A percentile compares a stretch with the other conserved stretches of the same genome.
These are phyloP conservation scores for Brettanomyces sp. DNA, from an alignment of 805 yeast genomes.

Conservation along the genomic window DNA sequence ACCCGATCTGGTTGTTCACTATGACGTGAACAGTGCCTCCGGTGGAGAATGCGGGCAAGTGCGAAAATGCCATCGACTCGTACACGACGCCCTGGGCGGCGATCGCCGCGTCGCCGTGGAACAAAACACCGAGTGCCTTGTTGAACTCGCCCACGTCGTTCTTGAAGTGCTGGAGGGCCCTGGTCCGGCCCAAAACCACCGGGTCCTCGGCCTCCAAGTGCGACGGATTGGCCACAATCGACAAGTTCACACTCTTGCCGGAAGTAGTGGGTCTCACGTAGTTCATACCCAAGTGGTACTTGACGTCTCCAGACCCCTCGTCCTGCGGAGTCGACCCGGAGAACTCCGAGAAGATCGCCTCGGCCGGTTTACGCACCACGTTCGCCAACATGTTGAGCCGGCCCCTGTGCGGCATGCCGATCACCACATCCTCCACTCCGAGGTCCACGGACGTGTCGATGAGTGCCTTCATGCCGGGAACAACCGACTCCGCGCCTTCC, in stretches of 20 bases:
- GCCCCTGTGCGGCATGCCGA: slow-evolving; percentile 99
- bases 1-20: slow-evolving; percentile 97
- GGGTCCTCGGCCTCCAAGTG: slow-evolving; percentile 99
- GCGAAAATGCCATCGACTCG: slow-evolving; percentile 93
- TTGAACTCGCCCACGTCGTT: slow-evolving; percentile 71
- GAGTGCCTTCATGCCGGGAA: slow-evolving; percentile 94
- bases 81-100: slow-evolving; percentile 99
- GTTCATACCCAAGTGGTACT: slow-evolving; percentile 98
- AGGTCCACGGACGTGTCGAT: slow-evolving; percentile 87
- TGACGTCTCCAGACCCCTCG: slow-evolving; percentile 98
- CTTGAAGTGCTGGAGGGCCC: slow-evolving; percentile 91
- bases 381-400: slow-evolving; percentile 95
- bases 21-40: slow-evolving; percentile 98
- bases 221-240: slow-evolving; percentile 97
- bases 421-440: slow-evolving; percentile 92
- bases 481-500: slow-evolving; percentile 95
- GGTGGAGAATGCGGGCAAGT: slow-evolving; percentile 89
- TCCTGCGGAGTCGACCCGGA: slow-evolving; percentile 72
- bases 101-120: slow-evolving; percentile 99
- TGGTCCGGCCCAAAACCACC: slow-evolving; percentile 94
- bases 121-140: slow-evolving; percentile 84
- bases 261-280: slow-evolving; percentile 98
- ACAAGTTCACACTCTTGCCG: slow-evolving; percentile 90
- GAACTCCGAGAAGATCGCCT: slow-evolving; percentile 93
- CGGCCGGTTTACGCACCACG: slow-evolving; percentile 97